These are phyloP conservation scores for Calonectria crousiana DNA, from an alignment of 2,329 filamentous ascomycete genomes.

Conservation along the genomic window DNA sequence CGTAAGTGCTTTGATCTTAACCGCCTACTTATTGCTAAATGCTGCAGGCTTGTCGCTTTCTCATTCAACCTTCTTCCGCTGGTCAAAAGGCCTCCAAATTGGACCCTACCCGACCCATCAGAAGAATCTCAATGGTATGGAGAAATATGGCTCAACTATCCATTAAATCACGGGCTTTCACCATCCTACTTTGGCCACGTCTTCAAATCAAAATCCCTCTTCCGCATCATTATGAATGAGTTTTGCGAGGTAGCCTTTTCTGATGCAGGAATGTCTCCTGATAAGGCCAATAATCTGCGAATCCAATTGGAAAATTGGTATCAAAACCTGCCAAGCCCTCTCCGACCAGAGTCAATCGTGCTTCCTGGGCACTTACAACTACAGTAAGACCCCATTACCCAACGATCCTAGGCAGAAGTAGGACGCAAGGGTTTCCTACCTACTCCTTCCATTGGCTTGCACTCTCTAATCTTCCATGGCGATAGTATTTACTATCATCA, in stretches of 20 bases:
- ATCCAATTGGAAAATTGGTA: conserved; percentile 46
- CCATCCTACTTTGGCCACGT: conserved; percentile 43
- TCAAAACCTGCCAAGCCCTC: conserved; percentile 35
- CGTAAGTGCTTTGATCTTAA: conserved; percentile 28
- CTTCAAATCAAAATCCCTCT: conserved; percentile 43
- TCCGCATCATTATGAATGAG: conserved; percentile 52
- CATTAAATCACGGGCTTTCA: conserved; percentile 36
- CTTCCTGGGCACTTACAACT: conserved; percentile 51
- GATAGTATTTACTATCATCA: conserved; percentile 41
- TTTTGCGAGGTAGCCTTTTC: conserved; percentile 37
- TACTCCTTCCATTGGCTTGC: not conserved
- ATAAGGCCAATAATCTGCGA: conserved; percentile 36
- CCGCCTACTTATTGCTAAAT: not conserved
- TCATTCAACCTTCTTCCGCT: conserved; percentile 44
- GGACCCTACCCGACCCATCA: conserved; percentile 45
- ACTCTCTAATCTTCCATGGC: not conserved
- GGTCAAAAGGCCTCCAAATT: conserved; percentile 45
- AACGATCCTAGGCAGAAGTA: not conserved
- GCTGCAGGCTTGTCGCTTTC: conserved; percentile 38
- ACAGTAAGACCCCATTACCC: conserved; percentile 45
- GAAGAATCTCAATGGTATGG: conserved; percentile 47
- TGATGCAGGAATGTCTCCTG: conserved; percentile 24
- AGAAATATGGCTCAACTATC: conserved; percentile 53
- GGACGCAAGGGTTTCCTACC: no score
- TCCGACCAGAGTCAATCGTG: conserved; percentile 46